These are phyloP conservation scores for Purpureocillium takamizusanense DNA, from an alignment of 2,329 filamentous ascomycete genomes.

Conservation along the genomic window DNA sequence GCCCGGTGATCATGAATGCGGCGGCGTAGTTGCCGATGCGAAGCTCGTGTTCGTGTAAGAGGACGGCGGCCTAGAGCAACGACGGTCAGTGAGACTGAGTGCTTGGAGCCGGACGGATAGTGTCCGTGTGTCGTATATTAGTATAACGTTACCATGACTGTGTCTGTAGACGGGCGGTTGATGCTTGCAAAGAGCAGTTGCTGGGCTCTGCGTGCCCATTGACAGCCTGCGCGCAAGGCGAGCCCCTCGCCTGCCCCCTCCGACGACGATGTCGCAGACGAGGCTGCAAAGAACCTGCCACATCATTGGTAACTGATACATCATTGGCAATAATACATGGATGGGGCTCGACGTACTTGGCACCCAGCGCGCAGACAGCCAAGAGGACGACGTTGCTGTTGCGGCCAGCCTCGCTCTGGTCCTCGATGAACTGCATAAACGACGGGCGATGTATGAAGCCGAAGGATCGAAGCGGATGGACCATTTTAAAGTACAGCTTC, in stretches of 20 bases:
- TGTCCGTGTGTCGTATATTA: too few relatives aligned
- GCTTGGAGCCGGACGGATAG: too few relatives aligned
- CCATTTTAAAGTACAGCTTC: constrained; percentile 11
- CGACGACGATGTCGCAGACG: constrained; percentile 3
- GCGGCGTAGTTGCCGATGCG: constrained; percentile 11
- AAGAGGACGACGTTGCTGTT: constrained; percentile 11
- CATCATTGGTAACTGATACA: too few relatives aligned
- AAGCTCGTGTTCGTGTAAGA: constrained; percentile 11
- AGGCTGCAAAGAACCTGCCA: constrained; percentile 9
- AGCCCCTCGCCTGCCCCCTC: constrained; percentile 2
- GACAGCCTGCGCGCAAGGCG: constrained; percentile 6
- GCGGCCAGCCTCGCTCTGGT: constrained; percentile 5
- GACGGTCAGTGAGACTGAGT: too few relatives aligned
- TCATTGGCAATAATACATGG: background rate
- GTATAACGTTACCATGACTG: constrained; percentile 11
- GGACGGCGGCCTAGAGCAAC: constrained; percentile 6
- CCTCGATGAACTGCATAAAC: constrained; percentile 12
- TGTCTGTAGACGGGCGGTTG: constrained; percentile 7
- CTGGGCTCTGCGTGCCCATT: constrained; percentile 9
- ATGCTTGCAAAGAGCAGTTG: constrained; percentile 5
- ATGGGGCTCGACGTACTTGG: constrained; percentile 8
- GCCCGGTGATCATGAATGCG: constrained; percentile 10
- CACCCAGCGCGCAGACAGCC: constrained; percentile 13
- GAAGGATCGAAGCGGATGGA: constrained; percentile 17
- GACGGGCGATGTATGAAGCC: constrained; percentile 15